phyloP scores from a whole-genome alignment of 2,329 filamentous ascomycete species.

The Colletotrichum filicis region DNA sequence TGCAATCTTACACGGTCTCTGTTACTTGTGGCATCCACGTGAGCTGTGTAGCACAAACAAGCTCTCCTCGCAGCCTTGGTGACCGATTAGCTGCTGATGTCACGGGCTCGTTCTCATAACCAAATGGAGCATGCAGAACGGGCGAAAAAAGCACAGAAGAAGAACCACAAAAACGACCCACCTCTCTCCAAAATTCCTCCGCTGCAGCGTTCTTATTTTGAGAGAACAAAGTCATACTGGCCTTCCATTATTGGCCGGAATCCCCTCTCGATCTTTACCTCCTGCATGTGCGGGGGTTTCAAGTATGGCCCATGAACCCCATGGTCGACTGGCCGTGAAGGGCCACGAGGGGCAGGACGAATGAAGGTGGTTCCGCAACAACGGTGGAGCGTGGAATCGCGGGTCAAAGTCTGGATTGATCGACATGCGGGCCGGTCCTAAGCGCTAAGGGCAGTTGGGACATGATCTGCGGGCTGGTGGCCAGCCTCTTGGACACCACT shows the following conservation, averaged over 20 bases:
- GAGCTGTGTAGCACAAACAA: not conserved
- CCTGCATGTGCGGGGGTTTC: constrained; percentile 3
- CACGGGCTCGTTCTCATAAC: not conserved
- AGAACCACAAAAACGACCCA: not conserved
- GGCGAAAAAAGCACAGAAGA: not conserved
- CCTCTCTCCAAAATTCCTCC: not conserved
- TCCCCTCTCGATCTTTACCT: not conserved
- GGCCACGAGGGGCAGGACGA: not conserved
- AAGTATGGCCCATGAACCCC: constrained; percentile 1
- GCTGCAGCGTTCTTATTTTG: not conserved
- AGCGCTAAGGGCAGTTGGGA: not conserved
- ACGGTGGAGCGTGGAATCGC: not conserved
- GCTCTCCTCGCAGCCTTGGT: not conserved
- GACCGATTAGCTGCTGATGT: not conserved
- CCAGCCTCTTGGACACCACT: not conserved
- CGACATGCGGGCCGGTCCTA: constrained; percentile 16
- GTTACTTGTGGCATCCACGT: not conserved
- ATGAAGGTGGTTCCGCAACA: constrained; percentile 1
- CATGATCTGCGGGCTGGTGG: not conserved
- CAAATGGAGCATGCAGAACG: not conserved
- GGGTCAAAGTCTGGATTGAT: constrained; percentile 5
- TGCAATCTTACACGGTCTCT: not conserved
- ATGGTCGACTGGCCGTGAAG: not conserved
- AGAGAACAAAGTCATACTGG: not conserved
- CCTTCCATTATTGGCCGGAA: not conserved